Evolutionary conservation across 805 yeast species (phyloP), one percentile per base, ranked within the genome.

Genomic region (Candida odintsovae): DNA sequence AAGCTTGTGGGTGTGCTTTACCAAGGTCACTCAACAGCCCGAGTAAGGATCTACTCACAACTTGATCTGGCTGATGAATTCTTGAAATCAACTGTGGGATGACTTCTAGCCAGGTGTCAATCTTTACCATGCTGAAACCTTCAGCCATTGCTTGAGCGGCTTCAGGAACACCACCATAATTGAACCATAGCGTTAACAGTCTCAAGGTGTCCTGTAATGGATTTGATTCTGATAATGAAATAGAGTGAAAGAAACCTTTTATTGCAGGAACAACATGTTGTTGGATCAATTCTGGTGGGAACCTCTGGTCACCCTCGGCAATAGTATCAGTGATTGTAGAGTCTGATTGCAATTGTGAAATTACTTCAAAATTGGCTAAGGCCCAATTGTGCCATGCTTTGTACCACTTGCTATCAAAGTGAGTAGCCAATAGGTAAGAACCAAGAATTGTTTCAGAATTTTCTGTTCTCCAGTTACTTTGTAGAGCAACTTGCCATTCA

Each of bases 341-440:
- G 50, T 62, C 49, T 33, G 71, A 60, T 0, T 72, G 66, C 23
- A 74, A 68, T 23, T 84, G 72, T 0, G 96, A 85, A 19, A 92
- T 85, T 1, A 92, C 98, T 62, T 94, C 97, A 62, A 90, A 94
- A 65, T 95, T 94, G 1, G 98, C 97, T 60, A 95, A 72, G 0
- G 99, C 99, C 99, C 99, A 94, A 61, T 90, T 92, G 63, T 94
- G 99, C 99, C 99, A 95, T 16, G 98, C 99, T 61, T 95, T 94
- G 60, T 94, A 94, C 97, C 99, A 94, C 21, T 78, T 77, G 31
- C 78, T 74, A 62, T 94, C 97, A 65, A 94, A 92, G 62, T 90
- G 97, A 0, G 99, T 92, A 0, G 99, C 98, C 52, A 94, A 72
- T 46, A 94, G 69, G 62, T 88, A 94, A 0, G 97, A 90, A 12